Base-by-base conservation (phyloP, 352 stramenopile genomes). In the Pythium dissimile region DNA sequence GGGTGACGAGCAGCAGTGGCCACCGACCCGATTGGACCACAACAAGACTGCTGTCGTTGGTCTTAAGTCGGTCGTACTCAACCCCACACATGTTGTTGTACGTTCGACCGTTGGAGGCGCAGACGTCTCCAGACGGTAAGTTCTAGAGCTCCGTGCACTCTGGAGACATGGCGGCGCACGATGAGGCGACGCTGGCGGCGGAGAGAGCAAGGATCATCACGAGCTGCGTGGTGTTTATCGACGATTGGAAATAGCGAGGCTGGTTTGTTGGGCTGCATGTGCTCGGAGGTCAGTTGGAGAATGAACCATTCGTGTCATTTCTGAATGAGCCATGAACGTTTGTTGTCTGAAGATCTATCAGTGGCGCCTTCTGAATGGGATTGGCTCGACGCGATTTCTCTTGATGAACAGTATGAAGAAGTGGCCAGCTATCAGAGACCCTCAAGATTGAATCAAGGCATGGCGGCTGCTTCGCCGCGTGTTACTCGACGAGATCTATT, bases 41-140 rank as follows among this genome's bases (percentile, higher is more conserved):
- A 18, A 31, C 13, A 3, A 60, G 42, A 27, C 53, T 53, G 3
- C 16, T 46, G 44, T 72, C 57, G 27, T 55, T 65, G 10, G 39
- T 72, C 21, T 75, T 32, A 2, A 77, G 20, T 69, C 37, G 0
- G 65, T 70, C 27, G 56, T 71, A 32, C 27, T 61, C 61, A 38
- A 85, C 64, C 41, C 72, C 51, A 31, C 75, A 83, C 18, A 67
- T 41, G 52, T 83, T 85, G 65, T 44, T 50, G 59, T 85, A 85
- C 42, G 73, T 79, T 50, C 69, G 54, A 35, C 62, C 72, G 32
- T 85, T 57, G 16, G 75, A 85, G 20, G 60, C 75, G 38, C 75
- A 85, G 7, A 81, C 66, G 6, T 64, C 63, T 11, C 20, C 32
- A n/a, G 23, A 32, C 5, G 28, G 44, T 12, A 53, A 21, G 9